Evolutionary conservation across 495 filamentous ascomycete species (phyloP).

Genomic region (Trypethelium eluteriae): DNA sequence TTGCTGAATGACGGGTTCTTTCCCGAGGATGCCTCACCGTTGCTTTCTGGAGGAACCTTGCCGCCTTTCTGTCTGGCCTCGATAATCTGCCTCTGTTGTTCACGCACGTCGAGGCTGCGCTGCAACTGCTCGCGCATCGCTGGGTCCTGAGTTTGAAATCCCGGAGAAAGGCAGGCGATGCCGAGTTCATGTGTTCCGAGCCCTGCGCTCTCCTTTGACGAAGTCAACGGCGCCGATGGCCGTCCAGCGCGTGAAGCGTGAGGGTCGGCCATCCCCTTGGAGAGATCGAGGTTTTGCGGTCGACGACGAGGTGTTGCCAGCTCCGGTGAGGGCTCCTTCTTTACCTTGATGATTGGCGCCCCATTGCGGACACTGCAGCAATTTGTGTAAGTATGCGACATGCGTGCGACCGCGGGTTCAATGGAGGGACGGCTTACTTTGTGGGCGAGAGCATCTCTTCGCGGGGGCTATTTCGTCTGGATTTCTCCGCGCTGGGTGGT

Average conservation of each 20-base stretch:
- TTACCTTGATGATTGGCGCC: conserved; percentile 75
- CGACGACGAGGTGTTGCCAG: conserved; percentile 68
- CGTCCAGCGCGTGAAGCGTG: conserved; percentile 46
- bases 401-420: conserved; percentile 15
- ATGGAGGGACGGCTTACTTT: conserved; percentile 42
- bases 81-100: conserved; percentile 91
- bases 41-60: conserved; percentile 59
- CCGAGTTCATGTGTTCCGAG: conserved; percentile 86
- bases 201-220: conserved; percentile 56
- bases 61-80: conserved; percentile 83
- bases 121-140: conserved; percentile 91
- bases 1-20: neutral
- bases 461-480: conserved; percentile 18
- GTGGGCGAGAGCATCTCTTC: conserved; percentile 49
- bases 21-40: conserved; percentile 31
- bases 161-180: conserved; percentile 87
- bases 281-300: conserved; percentile 82
- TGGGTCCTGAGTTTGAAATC: conserved; percentile 94
- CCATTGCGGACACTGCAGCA: conserved; percentile 33
- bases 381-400: conserved; percentile 23
- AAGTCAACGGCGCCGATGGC: conserved; percentile 70
- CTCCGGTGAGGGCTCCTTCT: conserved; percentile 85
- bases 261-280: conserved; percentile 45
- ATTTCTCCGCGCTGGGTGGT: conserved; percentile 3
- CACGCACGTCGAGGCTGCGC: conserved; percentile 83